Base-by-base conservation (phyloP, 225 moss, liverwort and hornwort genomes). In the Rhytidiadelphus loreus region DNA sequence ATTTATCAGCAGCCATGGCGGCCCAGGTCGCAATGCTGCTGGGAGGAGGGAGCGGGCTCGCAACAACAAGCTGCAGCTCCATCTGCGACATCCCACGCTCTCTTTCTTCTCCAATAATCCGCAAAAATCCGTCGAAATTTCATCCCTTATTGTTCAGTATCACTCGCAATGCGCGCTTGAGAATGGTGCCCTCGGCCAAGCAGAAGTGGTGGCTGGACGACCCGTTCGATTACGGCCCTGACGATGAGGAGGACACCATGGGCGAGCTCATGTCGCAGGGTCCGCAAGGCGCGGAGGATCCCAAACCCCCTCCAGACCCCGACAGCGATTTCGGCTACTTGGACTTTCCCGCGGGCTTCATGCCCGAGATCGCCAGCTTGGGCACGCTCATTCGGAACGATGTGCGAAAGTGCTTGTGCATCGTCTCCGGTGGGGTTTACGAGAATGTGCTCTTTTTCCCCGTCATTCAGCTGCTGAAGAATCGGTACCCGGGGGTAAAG, bases 381-480 rank as follows among this genome's bases (percentile, higher is more conserved):
- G 98, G 98, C 25, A 77, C 95, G 52, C 68, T 94, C 87, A 89
- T 95, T 19, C 92, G 98, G 77, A 90, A 95, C 80, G 98, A 99
- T 57, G 93, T 99, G 61, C 93, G 98, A 22, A 92, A 91, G 23
- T 99, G 98, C 88, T 43, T 96, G 77, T 95, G 96, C 84, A 91
- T 95, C 83, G 83, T 99, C 37, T 57, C 94, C 1, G 98, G 98
- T 9, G 98, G 96, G 14, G 98, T 99, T 13, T 99, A 99, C 79
- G 96, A 99, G 62, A 99, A 96, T 82, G 77, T 97, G 24, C 95
- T 99, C 26, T 96, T 99, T 86, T 99, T 99, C 62, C 97, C 98
- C 9, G 93, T 94, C 64, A 96, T 99, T 77, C 96, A 97, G 89
- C 26, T 99, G 87, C 21, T 99, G 64, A 96, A 92, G 92, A 94